Evolutionary conservation across 148 eudicot genomes (phyloP), one percentile per base, ranked within the genome.

Genomic region (Linanthus parryae): DNA sequence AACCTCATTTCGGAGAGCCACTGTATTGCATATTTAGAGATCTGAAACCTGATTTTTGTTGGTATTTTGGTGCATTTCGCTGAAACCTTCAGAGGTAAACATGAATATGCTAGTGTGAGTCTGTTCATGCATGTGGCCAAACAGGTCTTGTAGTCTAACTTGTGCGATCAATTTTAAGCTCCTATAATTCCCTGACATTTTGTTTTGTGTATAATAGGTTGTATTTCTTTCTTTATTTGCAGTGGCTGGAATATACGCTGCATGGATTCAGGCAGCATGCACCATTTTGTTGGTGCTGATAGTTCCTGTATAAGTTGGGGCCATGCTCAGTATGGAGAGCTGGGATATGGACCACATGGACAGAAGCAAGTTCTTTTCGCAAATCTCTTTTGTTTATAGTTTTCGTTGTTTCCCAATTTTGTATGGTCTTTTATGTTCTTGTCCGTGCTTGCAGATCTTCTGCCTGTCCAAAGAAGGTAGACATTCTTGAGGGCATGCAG

Each of bases 231-330:
- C 55, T 36, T n/a, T n/a, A n/a, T n/a, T 36, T 59, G 24, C 59
- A 91, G 98, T 73, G 98, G 98, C 40, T 91, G 98, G 98, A 61
- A 83, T 61, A 35, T 91, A 63, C 84, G 94, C 20, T 83, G 94
- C 59, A 91, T 91, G 95, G 86, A 87, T 68, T 91, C 98, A 33
- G 98, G 98, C 48, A 55, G 68, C 36, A 68, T 73, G 89, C 90
- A 83, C 75, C 95, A 91, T 66, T 86, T 74, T 57, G 98, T 87
- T 61, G 98, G 98, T 62, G 95, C 98, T 25, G 98, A 91, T 67
- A 69, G 74, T 39, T 91, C 98, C 10, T 91, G 98, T 62, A 91
- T 91, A 53, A 91, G 98, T 62, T 91, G 98, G 98, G 98, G 98
- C 9, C 89, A 70, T 53, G 98, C 94, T 15, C 84, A 79, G 51